Evolutionary conservation across 441 rosid species (phyloP), one percentile per base, ranked within the genome.

Genomic region (Brassica balearica): DNA sequence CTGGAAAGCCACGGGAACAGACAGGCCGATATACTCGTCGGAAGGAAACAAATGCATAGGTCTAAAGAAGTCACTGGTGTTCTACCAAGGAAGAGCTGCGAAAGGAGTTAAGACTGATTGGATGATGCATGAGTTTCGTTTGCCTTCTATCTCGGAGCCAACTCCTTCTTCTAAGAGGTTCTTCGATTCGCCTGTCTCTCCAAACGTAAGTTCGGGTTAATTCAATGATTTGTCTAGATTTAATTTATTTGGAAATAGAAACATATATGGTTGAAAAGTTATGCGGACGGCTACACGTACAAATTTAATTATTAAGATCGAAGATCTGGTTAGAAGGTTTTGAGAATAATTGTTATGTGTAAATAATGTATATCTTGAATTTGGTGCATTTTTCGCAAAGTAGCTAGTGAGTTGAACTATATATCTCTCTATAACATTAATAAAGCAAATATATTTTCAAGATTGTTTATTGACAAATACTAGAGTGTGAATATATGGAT

Each of bases 101-200:
- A 92, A 88, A 83, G 98, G 98, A 60, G 83, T 87, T 81, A 94
- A 94, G 86, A 94, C 98, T 6, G 98, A 94, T 66, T 94, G 98
- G 98, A 94, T 94, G 98, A 94, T 94, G 98, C 98, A 94, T 41
- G 98, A 94, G 91, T 94, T 94, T 76, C 92, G 98, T 56, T 84
- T 94, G 59, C 97, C 98, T 77, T 84, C 94, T 46, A 84, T 92
- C 27, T n/a, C 86, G 0, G 90, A 87, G 5, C 82, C 79, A 38
- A 73, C 90, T 1, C 77, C 66, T 2, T 78, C 87, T 11, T 77
- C 89, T 6, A 91, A 88, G 80, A 84, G 87, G 65, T 87, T 84
- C 84, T 60, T 86, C 14, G 90, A 88, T 81, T 84, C 71, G 83
- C 72, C 69, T 19, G 70, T 90, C 56, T 88, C 93, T 60, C 84